phyloP scores from a whole-genome alignment of 73 alveolate species.

The Diophrys appendiculata region DNA sequence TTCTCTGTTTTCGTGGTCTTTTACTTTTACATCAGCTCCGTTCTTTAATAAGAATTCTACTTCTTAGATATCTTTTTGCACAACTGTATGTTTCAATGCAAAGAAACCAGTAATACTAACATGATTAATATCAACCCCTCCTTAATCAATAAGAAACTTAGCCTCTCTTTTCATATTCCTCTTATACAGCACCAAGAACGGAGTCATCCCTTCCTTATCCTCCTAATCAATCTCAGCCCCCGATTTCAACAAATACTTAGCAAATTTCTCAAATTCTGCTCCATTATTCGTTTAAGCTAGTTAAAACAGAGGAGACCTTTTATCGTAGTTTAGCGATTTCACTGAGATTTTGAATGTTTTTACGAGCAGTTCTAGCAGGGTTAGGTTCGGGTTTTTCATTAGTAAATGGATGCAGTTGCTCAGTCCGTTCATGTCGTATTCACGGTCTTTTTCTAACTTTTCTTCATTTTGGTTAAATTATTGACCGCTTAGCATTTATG shows the following conservation, averaged over 20 bases:
- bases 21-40: slow-evolving; percentile 67
- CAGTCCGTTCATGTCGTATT: neutral
- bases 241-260: neutral
- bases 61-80: slow-evolving; percentile 4
- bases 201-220: slow-evolving; percentile 33
- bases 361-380: neutral
- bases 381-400: neutral
- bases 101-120: slow-evolving; percentile 61
- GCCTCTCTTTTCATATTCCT: slow-evolving; percentile 23
- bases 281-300: neutral
- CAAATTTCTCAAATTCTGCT: neutral
- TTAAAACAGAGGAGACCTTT: neutral
- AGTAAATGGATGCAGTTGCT: neutral
- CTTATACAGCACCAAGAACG: slow-evolving; percentile 47
- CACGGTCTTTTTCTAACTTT: neutral
- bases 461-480: neutral
- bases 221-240: neutral
- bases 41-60: slow-evolving; percentile 31
- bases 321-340: neutral
- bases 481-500: neutral
- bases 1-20: slow-evolving; percentile 83
- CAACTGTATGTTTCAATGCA: slow-evolving; percentile 51
- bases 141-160: slow-evolving; percentile 30
- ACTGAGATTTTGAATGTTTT: neutral
- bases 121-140: slow-evolving; percentile 59